Evolutionary conservation across 257 asterid species (phyloP).

Genomic region (Henckelia pumila): DNA sequence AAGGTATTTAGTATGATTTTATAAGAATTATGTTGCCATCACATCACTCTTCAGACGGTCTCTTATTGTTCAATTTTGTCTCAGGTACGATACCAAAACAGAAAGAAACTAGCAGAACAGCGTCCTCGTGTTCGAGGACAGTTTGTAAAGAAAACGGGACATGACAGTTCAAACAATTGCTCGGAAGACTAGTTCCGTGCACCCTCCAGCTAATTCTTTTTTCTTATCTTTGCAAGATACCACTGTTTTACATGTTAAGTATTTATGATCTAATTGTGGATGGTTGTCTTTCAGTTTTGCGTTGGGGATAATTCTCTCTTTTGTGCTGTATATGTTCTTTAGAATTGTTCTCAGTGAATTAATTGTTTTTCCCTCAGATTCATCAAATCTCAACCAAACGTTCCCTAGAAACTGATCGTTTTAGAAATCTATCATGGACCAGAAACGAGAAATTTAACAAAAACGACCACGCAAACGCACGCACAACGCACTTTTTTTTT

Average conservation of each 20-base stretch:
- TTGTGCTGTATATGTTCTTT: background rate
- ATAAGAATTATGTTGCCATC: background rate
- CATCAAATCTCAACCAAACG: background rate
- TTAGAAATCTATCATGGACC: background rate
- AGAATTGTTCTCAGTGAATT: background rate
- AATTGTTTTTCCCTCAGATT: background rate
- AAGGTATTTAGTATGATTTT: constrained; percentile 44
- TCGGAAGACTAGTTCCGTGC: constrained; percentile 38
- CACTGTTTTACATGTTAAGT: background rate
- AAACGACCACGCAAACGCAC: background rate
- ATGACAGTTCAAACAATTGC: constrained; percentile 41
- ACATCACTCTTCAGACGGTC: background rate
- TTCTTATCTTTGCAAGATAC: constrained; percentile 23
- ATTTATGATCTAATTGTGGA: background rate
- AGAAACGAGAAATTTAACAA: too few species aligned
- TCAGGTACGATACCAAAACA: constrained; percentile 55
- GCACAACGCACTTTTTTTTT: too few species aligned
- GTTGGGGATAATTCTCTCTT: background rate
- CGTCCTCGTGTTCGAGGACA: constrained; percentile 64
- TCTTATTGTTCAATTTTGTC: constrained; percentile 14
- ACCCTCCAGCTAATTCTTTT: constrained; percentile 11
- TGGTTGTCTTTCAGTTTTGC: background rate
- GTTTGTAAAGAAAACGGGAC: constrained; percentile 47
- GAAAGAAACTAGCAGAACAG: constrained; percentile 66
- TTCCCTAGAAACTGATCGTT: background rate